phyloP scores from a whole-genome alignment of 352 stramenopile genomes.

The Salisapilia sapeloensis region DNA sequence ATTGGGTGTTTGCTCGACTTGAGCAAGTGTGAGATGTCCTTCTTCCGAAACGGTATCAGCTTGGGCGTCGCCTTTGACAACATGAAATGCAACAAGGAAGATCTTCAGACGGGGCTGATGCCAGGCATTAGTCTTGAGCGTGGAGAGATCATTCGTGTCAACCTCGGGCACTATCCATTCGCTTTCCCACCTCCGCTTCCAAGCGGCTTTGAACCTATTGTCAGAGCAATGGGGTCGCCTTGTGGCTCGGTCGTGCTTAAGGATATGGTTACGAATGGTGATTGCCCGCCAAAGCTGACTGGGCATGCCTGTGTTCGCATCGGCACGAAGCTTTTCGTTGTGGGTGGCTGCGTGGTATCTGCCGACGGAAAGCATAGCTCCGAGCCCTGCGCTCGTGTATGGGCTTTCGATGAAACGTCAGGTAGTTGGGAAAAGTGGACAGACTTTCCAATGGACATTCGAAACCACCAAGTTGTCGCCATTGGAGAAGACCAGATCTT shows the following conservation, averaged over 20 bases:
- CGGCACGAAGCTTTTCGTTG: slow-evolving; percentile 50
- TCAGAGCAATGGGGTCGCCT: slow-evolving; percentile 24
- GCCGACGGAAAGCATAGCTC: slow-evolving; percentile 2
- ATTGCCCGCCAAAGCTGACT: slow-evolving; percentile 17
- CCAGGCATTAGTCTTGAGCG: slow-evolving; percentile 76
- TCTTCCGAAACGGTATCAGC: slow-evolving; percentile 79
- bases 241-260: slow-evolving; percentile 4
- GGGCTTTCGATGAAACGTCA: slow-evolving; percentile 31
- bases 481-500: slow-evolving; percentile 61
- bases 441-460: slow-evolving; percentile 67
- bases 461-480: slow-evolving; percentile 54
- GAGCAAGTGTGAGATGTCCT: slow-evolving; percentile 62
- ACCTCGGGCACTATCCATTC: slow-evolving; percentile 69
- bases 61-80: slow-evolving; percentile 63
- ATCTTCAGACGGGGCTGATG: slow-evolving; percentile 57
- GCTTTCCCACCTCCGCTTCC: slow-evolving; percentile 41
- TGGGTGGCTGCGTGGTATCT: slow-evolving; percentile 23
- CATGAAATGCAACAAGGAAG: slow-evolving; percentile 20
- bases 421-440: slow-evolving; percentile 59
- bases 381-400: slow-evolving; percentile 41
- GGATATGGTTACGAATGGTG: no score
- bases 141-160: slow-evolving; percentile 76
- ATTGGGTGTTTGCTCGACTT: slow-evolving; percentile 84
- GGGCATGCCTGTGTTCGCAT: slow-evolving; percentile 39
- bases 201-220: slow-evolving; percentile 49